phyloP scores from a whole-genome alignment of 352 stramenopile species.

The Globisporangium lucens region DNA sequence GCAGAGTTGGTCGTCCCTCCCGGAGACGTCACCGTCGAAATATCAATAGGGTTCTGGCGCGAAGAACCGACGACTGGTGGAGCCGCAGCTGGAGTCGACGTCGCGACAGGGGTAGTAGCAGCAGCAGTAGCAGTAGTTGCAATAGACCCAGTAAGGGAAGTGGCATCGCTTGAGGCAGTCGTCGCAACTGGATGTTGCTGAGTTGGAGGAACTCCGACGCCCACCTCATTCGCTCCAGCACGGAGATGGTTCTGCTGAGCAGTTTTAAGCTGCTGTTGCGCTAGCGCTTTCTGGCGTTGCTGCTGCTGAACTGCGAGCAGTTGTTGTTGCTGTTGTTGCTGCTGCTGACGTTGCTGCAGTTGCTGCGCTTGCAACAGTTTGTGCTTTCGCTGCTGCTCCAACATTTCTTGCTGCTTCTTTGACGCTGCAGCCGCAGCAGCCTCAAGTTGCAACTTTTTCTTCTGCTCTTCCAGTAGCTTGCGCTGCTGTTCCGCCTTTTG shows the following conservation, averaged over 20 bases:
- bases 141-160: slow-evolving; percentile 11
- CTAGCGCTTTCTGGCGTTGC: slow-evolving; percentile 24
- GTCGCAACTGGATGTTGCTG: slow-evolving; percentile 21
- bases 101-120: background rate
- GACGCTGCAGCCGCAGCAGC: slow-evolving; percentile 44
- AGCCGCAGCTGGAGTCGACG: slow-evolving; percentile 12
- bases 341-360: slow-evolving; percentile 33
- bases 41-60: slow-evolving; percentile 49
- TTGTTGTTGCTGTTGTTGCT: slow-evolving; percentile 36
- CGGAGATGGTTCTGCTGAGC: slow-evolving; percentile 37
- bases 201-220: slow-evolving; percentile 7
- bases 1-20: slow-evolving; percentile 28
- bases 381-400: slow-evolving; percentile 68
- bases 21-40: slow-evolving; percentile 31
- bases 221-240: background rate
- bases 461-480: slow-evolving; percentile 63
- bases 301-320: slow-evolving; percentile 36
- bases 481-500: slow-evolving; percentile 61
- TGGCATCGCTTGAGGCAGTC: slow-evolving; percentile 16
- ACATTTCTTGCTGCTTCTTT: slow-evolving; percentile 60
- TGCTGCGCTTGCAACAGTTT: slow-evolving; percentile 44
- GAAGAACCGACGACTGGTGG: slow-evolving; percentile 30
- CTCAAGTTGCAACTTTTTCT: slow-evolving; percentile 71
- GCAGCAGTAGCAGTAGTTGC: slow-evolving; percentile 12
- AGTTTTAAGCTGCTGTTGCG: slow-evolving; percentile 37